phyloP scores from a whole-genome alignment of 306 rosid species.

The Cucurbita argyrosperma region DNA sequence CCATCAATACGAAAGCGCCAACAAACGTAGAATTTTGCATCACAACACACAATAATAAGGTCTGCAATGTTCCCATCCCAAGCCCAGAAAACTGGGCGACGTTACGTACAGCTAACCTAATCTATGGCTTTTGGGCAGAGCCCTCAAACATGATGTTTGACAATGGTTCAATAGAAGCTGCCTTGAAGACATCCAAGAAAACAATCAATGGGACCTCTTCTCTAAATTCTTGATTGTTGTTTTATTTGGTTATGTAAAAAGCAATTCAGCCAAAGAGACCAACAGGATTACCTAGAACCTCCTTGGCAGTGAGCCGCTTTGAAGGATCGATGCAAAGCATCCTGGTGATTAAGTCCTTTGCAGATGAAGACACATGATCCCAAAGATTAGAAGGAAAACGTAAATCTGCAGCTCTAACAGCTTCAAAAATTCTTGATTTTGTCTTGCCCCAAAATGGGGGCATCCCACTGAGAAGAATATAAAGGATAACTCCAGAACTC shows the following conservation, averaged over 20 bases:
- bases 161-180: background rate
- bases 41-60: background rate
- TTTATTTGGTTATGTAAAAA: background rate
- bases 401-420: constrained; percentile 48
- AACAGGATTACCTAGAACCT: constrained; percentile 39
- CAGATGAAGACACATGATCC: constrained; percentile 41
- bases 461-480: constrained; percentile 54
- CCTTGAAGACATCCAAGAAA: background rate
- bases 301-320: constrained; percentile 45
- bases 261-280: background rate
- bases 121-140: background rate
- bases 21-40: background rate
- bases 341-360: constrained; percentile 39
- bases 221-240: background rate
- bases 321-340: constrained; percentile 51
- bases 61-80: background rate
- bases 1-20: background rate
- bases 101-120: background rate
- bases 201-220: background rate
- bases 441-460: constrained; percentile 79
- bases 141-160: background rate
- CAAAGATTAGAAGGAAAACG: constrained; percentile 49
- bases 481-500: constrained; percentile 67
- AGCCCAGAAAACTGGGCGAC: background rate
- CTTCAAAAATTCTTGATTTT: constrained; percentile 46